Evolutionary conservation across 805 yeast species (phyloP), one percentile per base, ranked within the genome.

Genomic region (Kregervanrija delftensis): DNA sequence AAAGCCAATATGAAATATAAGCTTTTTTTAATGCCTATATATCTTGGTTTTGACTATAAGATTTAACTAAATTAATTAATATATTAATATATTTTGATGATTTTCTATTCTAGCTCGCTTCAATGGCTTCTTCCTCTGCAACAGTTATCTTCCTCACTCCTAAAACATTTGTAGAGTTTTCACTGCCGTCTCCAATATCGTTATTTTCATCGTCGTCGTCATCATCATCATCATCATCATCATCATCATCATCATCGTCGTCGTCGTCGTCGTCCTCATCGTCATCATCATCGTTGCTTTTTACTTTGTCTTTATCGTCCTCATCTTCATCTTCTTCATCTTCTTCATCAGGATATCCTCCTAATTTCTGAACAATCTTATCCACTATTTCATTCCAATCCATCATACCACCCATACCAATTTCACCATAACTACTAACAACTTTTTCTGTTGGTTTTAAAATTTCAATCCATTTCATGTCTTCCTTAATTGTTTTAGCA

Each of bases 351-450:
- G 66, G 68, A 42, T 61, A 63, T 0, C 81, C 81, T 5, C 81
- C 81, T 46, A 75, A 52, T 51, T 75, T 76, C 52, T 71, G 57
- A 3, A 76, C 80, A 40, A 77, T 68, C 49, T 65, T 69, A 53
- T 76, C 77, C 34, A 77, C 83, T 44, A 77, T 69, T 55, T 77
- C 83, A 56, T 77, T 77, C 76, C 79, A 76, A 52, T 77, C 82
- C 81, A 76, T 76, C 83, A 77, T 77, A 44, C 83, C 83, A 11
- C 83, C 82, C 81, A 77, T 74, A 13, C 82, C 83, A 43, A 77
- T 77, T 50, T 77, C 83, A 44, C 83, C 83, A 69, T 58, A 57
- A 39, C 55, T 74, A 64, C 46, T 80, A 70, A 48, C 73, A 11
- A 77, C 80, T 50, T 77, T 77, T 54, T 77, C 83, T 4, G 77